These are phyloP conservation scores for Cymbopogon citratus DNA, from an alignment of 176 grass and related monocot genomes.

Conservation along the genomic window DNA sequence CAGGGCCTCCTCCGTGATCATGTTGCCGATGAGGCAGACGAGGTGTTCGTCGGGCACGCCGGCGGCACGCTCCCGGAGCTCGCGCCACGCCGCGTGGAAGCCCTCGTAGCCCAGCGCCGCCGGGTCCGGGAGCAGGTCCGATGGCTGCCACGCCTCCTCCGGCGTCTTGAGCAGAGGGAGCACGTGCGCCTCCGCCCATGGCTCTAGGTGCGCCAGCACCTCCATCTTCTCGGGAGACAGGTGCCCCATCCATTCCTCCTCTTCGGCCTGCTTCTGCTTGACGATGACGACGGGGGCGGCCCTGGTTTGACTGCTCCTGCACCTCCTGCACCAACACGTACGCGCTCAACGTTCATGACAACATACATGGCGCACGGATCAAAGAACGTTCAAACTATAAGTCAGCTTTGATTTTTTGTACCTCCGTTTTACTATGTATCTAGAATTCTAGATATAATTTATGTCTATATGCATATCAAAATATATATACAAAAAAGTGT, in stretches of 20 bases:
- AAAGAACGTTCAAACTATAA: no score
- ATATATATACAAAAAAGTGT: no score
- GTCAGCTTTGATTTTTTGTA: no score
- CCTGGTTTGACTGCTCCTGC: not conserved
- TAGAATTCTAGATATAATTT: no score
- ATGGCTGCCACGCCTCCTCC: conserved; percentile 69
- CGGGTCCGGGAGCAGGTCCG: conserved; percentile 71
- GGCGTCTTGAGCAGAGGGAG: conserved; percentile 69
- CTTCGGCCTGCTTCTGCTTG: no score
- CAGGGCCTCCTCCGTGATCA: conserved; percentile 90
- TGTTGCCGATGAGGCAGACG: conserved; percentile 72
- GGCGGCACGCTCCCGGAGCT: conserved; percentile 40
- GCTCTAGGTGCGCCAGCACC: conserved; percentile 62
- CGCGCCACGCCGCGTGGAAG: conserved; percentile 47
- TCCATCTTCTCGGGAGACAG: conserved; percentile 63
- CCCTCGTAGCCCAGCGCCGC: conserved; percentile 32
- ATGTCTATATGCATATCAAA: no score
- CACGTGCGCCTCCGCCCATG: conserved; percentile 49
- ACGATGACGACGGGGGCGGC: not conserved
- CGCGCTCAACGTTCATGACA: not conserved
- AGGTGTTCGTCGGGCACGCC: conserved; percentile 53
- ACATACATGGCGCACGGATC: no score
- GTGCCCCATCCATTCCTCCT: conserved; percentile 12
- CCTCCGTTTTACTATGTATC: no score
- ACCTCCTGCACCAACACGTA: not conserved